A percentile compares a stretch with the other conserved stretches of the same genome.
Evolutionary conservation across 2,329 filamentous ascomycete species (phyloP).

Genomic region (Lasiodiplodia citricola): DNA sequence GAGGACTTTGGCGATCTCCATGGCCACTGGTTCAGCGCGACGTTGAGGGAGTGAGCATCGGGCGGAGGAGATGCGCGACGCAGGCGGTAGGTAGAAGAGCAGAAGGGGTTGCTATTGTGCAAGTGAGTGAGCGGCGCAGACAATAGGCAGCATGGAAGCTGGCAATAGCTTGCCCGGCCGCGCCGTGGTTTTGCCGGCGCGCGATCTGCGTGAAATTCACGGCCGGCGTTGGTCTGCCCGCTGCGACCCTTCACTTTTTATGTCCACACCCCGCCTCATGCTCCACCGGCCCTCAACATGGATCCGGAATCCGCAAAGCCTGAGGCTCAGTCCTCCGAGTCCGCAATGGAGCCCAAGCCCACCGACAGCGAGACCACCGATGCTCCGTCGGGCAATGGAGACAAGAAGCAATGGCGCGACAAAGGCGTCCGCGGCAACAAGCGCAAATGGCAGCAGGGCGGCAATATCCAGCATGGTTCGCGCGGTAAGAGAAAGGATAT

Average conservation of each 20-base stretch:
- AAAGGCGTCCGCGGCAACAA: slow-evolving; percentile 31
- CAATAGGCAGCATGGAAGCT: not conserved
- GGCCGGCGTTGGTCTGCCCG: not conserved
- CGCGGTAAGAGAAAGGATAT: slow-evolving; percentile 68
- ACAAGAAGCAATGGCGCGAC: slow-evolving; percentile 24
- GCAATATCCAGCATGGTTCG: slow-evolving; percentile 33
- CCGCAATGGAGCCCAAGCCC: slow-evolving; percentile 35
- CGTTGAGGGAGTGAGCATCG: slow-evolving; percentile 1
- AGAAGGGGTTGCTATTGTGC: not conserved
- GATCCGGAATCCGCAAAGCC: slow-evolving; percentile 34
- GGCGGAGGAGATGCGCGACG: slow-evolving; percentile 1
- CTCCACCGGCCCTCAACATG: slow-evolving; percentile 31
- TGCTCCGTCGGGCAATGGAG: not conserved
- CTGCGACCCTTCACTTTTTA: slow-evolving; percentile 5
- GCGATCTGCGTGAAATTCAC: slow-evolving; percentile 14
- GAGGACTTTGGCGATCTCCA: slow-evolving; percentile 76
- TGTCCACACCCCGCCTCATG: slow-evolving; percentile 31
- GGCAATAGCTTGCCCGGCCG: not conserved
- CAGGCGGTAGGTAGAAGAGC: not conserved
- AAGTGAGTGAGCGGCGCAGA: not conserved
- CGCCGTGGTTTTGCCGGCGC: not conserved
- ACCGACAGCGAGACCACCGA: not conserved
- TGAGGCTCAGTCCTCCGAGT: not conserved
- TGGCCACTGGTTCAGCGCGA: slow-evolving; percentile 37
- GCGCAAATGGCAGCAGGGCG: slow-evolving; percentile 37